Evolutionary conservation across 2,329 filamentous ascomycete genomes (phyloP), one percentile per base, ranked within the genome.

Genomic region (Penicillium thymicola): DNA sequence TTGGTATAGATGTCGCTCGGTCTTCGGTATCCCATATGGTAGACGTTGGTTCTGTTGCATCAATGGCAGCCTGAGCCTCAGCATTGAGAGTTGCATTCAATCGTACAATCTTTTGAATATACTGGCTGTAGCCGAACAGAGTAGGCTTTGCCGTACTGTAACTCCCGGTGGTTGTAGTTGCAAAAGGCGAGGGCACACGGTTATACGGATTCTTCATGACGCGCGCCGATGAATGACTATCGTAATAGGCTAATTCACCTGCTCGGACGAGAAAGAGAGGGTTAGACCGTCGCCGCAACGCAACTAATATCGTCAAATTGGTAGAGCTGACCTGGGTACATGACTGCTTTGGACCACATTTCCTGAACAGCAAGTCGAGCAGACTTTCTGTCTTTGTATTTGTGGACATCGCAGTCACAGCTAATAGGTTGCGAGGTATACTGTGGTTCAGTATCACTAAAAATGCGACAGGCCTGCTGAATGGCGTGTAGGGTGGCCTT

Each of bases 401-500:
- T 58, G 56, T 78, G 76, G 43, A 79, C 74, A 2, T 66, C 54
- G 56, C 78, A 80, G 38, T 53, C 53, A 59, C 78, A 80, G 13
- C 9, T 16, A 28, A 65, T 67, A 55, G 69, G 71, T 5, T 76
- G 74, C 11, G 67, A 64, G 9, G 79, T 76, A 57, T 79, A 77
- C 52, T 79, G 77, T 10, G 78, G 78, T 59, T 79, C 78, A 41
- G 80, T 75, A 48, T 80, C 78, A 47, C 65, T 68, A 59, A 75
- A 80, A 41, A 80, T 78, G 13, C 61, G 52, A 61, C 74, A 73
- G 34, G 66, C 53, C 13, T 65, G 66, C 53, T 79, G 78, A 4
- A 79, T 58, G n/a, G 45, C 67, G 53, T 77, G 76, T 4, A 79
- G 65, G 28, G 13, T 7, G 10, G n/a, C 18, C 5, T 45, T 21